phyloP scores from a whole-genome alignment of 495 filamentous ascomycete genomes.

The Jackrogersella multiformis region DNA sequence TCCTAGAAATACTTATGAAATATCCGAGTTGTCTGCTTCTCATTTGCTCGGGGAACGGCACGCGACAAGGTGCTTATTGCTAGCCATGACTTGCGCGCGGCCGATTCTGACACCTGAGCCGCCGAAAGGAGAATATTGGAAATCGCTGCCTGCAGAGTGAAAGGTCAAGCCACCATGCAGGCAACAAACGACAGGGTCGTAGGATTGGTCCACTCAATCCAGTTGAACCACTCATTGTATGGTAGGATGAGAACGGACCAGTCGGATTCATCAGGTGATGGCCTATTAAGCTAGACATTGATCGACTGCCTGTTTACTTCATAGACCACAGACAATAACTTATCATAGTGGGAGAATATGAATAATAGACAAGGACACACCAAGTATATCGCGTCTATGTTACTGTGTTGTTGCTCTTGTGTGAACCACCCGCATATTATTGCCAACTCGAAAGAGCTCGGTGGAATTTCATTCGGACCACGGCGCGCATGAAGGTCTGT shows the following conservation, averaged over 20 bases:
- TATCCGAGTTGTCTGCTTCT: slow-evolving; percentile 24
- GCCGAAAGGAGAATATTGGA: slow-evolving; percentile 18
- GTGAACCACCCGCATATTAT: slow-evolving; percentile 9
- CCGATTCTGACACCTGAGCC: slow-evolving; percentile 31
- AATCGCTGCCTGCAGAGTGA: slow-evolving; percentile 27
- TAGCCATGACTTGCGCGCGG: slow-evolving; percentile 38
- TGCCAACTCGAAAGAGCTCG: slow-evolving; percentile 7
- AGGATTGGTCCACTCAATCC: slow-evolving; percentile 29
- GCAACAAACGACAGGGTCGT: slow-evolving; percentile 17
- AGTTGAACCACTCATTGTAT: slow-evolving; percentile 28
- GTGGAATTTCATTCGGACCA: slow-evolving; percentile 16
- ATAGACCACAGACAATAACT: neutral
- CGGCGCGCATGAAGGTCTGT: slow-evolving; percentile 34
- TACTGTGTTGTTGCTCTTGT: slow-evolving; percentile 2
- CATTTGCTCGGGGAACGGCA: slow-evolving; percentile 33
- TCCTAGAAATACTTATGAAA: slow-evolving; percentile 32
- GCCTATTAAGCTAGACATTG: slow-evolving; percentile 19
- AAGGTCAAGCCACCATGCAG: slow-evolving; percentile 18
- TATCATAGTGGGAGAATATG: neutral
- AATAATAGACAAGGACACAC: neutral
- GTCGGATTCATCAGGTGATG: slow-evolving; percentile 34
- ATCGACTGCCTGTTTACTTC: slow-evolving; percentile 19
- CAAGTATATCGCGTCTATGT: neutral
- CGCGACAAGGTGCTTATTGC: slow-evolving; percentile 34
- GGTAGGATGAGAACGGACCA: slow-evolving; percentile 24